phyloP scores from a whole-genome alignment of 2,329 filamentous ascomycete species.

The Penicillium sp. region DNA sequence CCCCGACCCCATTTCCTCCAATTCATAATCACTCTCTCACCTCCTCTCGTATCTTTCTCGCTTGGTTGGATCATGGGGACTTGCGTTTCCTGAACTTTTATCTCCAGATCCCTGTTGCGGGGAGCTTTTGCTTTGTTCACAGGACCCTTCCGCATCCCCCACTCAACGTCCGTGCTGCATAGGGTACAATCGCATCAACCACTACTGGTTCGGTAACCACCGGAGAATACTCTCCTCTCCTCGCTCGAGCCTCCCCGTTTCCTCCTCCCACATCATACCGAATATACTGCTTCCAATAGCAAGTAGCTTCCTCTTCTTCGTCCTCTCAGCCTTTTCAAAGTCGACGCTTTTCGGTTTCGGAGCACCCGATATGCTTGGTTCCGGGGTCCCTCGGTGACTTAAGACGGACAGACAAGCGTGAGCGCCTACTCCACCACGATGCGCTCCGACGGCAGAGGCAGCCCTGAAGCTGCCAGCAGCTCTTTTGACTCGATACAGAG shows the following conservation, averaged over 20 bases:
- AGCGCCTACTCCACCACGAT: conserved; percentile 42
- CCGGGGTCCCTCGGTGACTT: conserved; percentile 47
- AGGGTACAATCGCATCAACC: conserved; percentile 31
- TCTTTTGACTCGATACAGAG: conserved; percentile 33
- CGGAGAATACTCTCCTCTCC: conserved; percentile 20
- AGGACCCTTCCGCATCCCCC: conserved; percentile 29
- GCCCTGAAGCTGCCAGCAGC: conserved; percentile 37
- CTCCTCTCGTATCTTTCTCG: conserved; percentile 11
- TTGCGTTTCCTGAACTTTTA: conserved; percentile 26
- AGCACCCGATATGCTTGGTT: conserved; percentile 46
- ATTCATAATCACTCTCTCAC: conserved; percentile 16
- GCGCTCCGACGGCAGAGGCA: conserved; percentile 50
- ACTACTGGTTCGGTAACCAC: conserved; percentile 32
- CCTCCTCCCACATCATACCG: background rate
- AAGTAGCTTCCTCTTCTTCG: background rate
- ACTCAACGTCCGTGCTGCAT: conserved; percentile 32
- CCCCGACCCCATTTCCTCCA: conserved; percentile 24
- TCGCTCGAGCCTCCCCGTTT: conserved; percentile 10
- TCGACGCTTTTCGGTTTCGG: conserved; percentile 40
- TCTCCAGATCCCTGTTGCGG: conserved; percentile 26
- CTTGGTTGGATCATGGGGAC: conserved; percentile 26
- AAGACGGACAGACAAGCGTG: conserved; percentile 44
- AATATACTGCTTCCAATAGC: background rate
- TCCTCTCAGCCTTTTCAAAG: conserved; percentile 13
- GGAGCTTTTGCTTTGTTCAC: conserved; percentile 34